Conservation (phyloP, 768 basidiomycete genomes). For the Kwoniella europaea region DNA sequence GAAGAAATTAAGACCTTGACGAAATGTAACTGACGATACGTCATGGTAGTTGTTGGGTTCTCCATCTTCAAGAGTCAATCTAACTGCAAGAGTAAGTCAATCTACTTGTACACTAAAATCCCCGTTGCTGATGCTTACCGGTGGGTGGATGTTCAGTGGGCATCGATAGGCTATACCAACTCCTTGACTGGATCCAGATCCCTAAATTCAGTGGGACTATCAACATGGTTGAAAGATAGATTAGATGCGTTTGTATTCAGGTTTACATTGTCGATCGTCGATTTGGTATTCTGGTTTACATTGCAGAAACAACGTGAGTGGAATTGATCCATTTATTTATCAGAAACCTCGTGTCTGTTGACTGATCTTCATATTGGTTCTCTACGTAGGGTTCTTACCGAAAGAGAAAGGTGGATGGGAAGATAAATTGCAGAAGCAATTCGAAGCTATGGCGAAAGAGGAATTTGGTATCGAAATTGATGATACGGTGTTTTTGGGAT, state of each 20-base stretch:
- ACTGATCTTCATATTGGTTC: conserved; percentile 6
- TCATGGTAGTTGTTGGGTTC: conserved; percentile 70
- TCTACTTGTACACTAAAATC: conserved; percentile 5
- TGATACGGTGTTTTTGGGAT: conserved; percentile 64
- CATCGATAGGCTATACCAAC: conserved; percentile 61
- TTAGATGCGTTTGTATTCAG: conserved; percentile 68
- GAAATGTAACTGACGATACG: conserved; percentile 43
- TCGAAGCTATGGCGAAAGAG: conserved; percentile 68
- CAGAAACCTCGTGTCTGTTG: not conserved
- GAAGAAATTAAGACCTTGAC: not conserved
- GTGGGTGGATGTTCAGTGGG: conserved; percentile 33
- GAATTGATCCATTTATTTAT: not conserved
- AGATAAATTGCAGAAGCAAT: conserved; percentile 74
- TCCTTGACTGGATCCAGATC: conserved; percentile 63
- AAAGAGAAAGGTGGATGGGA: conserved; percentile 67
- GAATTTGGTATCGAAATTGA: conserved; percentile 78
- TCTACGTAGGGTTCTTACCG: conserved; percentile 59
- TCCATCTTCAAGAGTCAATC: conserved; percentile 87
- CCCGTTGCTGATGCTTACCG: too few species aligned
- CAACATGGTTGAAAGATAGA: conserved; percentile 55
- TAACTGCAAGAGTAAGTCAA: conserved; percentile 78
- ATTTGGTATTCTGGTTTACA: conserved; percentile 72
- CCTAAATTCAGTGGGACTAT: conserved; percentile 52
- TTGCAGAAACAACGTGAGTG: conserved; percentile 62
- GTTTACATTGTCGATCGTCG: conserved; percentile 69